Evolutionary conservation across 1,284 basidiomycete genomes (phyloP), one percentile per base, ranked within the genome.

Genomic region (Malassezia brasiliensis): DNA sequence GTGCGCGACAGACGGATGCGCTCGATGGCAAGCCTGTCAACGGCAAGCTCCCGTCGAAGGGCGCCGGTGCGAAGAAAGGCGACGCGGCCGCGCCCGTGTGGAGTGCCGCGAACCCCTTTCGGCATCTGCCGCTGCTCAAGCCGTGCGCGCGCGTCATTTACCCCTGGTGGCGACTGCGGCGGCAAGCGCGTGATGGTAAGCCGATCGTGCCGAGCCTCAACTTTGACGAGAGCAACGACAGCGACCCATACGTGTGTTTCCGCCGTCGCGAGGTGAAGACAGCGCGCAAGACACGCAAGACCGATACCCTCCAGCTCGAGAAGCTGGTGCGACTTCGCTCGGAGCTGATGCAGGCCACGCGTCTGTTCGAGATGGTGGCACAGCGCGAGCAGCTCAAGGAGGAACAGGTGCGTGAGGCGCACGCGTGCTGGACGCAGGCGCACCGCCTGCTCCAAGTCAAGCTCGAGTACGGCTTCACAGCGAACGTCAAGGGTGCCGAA

Each of bases 191-290:
- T 10, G 64, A 66, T 39, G 72, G 72, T 15, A 66, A 64, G 34
- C 17, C 61, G 6, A 63, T 74, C 14, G 60, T 58, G 3, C 68
- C 72, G 0, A 44, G 30, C n/a, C 64, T 74, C 55, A 74, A 72
- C 59, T 72, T 83, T 62, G 90, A 98, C 75, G 93, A 96, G 77
- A 82, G 86, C 35, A 93, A 96, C 76, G 84, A 86, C 50, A 90
- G 89, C 58, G 90, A 96, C 71, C 94, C 94, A 0, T 98, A 96
- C 64, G 89, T 96, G 48, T 99, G 94, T 77, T 98, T 99, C 81
- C 85, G 94, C 38, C 82, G 93, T 52, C 85, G 91, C 56, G 93
- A 98, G 72, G 87, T 88, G 75, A 96, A 96, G 74, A 85, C 87
- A 12, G 83, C 90, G 22, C 85, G 93, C 57, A 96, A 98, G 78